phyloP scores from a whole-genome alignment of 345 rosid genomes.

The Boechera stricta region DNA sequence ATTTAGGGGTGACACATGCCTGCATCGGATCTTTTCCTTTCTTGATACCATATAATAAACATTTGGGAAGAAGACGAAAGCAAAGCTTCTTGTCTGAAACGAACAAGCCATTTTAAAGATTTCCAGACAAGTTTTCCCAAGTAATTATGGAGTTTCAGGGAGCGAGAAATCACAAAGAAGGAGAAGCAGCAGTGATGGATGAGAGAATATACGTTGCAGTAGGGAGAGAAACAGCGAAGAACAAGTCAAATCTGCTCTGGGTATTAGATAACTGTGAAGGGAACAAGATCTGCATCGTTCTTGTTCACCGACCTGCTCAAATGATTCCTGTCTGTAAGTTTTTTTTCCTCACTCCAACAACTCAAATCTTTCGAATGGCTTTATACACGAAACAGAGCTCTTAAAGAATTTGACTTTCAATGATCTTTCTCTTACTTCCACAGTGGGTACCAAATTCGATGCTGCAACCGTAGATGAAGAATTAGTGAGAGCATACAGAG shows the following conservation, averaged over 20 bases:
- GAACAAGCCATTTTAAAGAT: conserved; percentile 32
- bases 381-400: conserved; percentile 1
- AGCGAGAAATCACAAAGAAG: conserved; percentile 32
- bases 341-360: background rate
- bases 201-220: conserved; percentile 70
- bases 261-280: conserved; percentile 64
- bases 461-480: conserved; percentile 57
- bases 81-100: conserved; percentile 38
- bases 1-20: conserved; percentile 44
- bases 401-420: conserved; percentile 6
- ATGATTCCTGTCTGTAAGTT: conserved; percentile 71
- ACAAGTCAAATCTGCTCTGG: conserved; percentile 59
- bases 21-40: conserved; percentile 17
- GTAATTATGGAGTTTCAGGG: conserved; percentile 2
- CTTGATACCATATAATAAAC: conserved; percentile 23
- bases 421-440: background rate
- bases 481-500: conserved; percentile 63
- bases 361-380: background rate
- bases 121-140: background rate
- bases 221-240: conserved; percentile 54
- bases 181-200: conserved; percentile 47
- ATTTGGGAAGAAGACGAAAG: conserved; percentile 18
- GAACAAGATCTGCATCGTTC: conserved; percentile 66
- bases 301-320: conserved; percentile 67
- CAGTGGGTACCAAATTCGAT: conserved; percentile 77